These are phyloP conservation scores for Helichrysum umbraculigerum DNA, from an alignment of 129 eudicot genomes.

Conservation along the genomic window DNA sequence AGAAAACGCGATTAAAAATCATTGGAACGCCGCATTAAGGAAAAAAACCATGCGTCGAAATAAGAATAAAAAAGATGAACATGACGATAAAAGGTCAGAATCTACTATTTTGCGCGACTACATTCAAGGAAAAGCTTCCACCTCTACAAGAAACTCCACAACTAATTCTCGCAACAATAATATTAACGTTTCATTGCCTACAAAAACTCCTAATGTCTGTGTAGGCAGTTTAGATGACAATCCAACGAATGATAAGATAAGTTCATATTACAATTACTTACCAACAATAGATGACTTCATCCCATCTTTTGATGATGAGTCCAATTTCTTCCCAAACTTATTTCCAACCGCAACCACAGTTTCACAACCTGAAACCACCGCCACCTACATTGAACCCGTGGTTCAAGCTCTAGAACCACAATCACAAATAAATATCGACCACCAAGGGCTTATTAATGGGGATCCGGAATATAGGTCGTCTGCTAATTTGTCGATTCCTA, in stretches of 20 bases:
- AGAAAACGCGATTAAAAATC: slow-evolving; percentile 70
- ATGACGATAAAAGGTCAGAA: slow-evolving; percentile 10
- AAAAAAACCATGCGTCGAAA: slow-evolving; percentile 41
- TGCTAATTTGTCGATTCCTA: slow-evolving; percentile 7
- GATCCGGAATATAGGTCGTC: slow-evolving; percentile 10
- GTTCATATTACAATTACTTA: slow-evolving; percentile 19
- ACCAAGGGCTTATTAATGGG: slow-evolving; percentile 15
- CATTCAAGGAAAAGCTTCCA: slow-evolving; percentile 31
- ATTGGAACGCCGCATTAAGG: slow-evolving; percentile 72
- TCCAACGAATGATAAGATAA: not conserved
- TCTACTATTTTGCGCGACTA: slow-evolving; percentile 48
- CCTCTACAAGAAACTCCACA: not conserved
- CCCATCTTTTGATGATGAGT: slow-evolving; percentile 40
- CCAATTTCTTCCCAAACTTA: slow-evolving; percentile 34
- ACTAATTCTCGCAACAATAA: slow-evolving; percentile 12
- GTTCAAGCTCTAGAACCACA: slow-evolving; percentile 18
- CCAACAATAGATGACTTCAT: slow-evolving; percentile 15
- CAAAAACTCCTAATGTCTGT: not conserved
- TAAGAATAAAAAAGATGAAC: slow-evolving; percentile 34
- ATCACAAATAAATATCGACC: not conserved
- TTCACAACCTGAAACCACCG: not conserved
- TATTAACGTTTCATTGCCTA: not conserved
- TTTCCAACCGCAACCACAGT: slow-evolving; percentile 9
- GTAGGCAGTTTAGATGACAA: not conserved
- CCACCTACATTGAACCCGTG: slow-evolving; percentile 2